Conservation (phyloP, 805 yeast species). For the Candida loeiensis region DNA sequence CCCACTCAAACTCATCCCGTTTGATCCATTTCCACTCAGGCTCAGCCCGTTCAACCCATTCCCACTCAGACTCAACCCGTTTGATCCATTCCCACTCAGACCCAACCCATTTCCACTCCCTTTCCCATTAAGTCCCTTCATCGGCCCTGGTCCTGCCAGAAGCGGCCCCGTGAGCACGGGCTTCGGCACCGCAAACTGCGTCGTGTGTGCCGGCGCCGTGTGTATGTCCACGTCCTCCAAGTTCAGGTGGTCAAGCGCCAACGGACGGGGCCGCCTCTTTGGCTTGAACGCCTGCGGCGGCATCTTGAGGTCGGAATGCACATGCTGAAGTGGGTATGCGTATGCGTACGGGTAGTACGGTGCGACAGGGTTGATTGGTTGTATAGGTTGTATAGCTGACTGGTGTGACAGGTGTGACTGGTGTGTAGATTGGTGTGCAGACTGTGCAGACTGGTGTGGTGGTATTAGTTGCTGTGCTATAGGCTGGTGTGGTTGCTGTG, state of each 20-base stretch:
- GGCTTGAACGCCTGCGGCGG: slow-evolving; percentile 32
- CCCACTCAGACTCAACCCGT: too few species aligned
- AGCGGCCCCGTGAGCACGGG: slow-evolving; percentile 5
- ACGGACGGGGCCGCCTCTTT: slow-evolving; percentile 38
- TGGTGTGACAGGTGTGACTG: too few species aligned
- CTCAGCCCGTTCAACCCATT: too few species aligned
- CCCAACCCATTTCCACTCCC: too few species aligned
- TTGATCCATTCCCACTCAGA: too few species aligned
- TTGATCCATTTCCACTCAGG: too few species aligned
- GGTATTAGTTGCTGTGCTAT: too few species aligned
- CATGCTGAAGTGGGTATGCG: neutral
- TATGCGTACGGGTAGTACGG: slow-evolving; percentile 1
- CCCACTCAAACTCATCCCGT: too few species aligned
- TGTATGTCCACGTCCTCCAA: slow-evolving; percentile 14
- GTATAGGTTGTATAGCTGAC: neutral
- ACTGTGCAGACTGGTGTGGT: too few species aligned
- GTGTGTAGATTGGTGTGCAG: too few species aligned
- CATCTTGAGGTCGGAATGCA: slow-evolving; percentile 12
- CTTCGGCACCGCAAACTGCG: slow-evolving; percentile 11
- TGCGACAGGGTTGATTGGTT: neutral
- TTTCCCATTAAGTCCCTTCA: too few species aligned
- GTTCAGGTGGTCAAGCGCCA: slow-evolving; percentile 33
- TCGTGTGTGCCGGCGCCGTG: slow-evolving; percentile 16
- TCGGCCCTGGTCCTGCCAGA: slow-evolving; percentile 1
- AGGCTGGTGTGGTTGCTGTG: too few species aligned